Evolutionary conservation across 75 land plant species (phyloP).

Genomic region (Sequoiadendron giganteum): DNA sequence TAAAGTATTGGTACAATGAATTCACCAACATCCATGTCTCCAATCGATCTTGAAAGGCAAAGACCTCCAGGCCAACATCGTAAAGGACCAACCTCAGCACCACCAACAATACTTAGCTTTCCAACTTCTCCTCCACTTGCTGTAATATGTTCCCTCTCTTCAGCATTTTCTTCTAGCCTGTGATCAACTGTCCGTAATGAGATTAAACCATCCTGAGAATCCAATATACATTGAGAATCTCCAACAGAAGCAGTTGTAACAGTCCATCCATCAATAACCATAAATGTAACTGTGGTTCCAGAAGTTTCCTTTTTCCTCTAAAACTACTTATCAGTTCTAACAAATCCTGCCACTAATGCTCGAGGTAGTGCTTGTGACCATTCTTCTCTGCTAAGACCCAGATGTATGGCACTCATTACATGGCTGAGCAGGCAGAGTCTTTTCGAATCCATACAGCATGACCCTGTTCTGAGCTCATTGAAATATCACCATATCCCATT

Average conservation of each 20-base stretch:
- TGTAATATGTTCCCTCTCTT: conserved; percentile 89
- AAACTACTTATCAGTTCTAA: conserved; percentile 89
- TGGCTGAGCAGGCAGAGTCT: conserved; percentile 74
- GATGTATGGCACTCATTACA: conserved; percentile 77
- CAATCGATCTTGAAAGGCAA: conserved; percentile 90
- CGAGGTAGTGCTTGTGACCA: conserved; percentile 87
- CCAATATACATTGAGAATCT: conserved; percentile 85
- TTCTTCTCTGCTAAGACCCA: conserved; percentile 67
- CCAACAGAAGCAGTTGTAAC: conserved; percentile 91
- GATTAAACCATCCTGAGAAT: conserved; percentile 63
- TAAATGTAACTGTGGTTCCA: conserved; percentile 90
- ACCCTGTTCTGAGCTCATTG: no score
- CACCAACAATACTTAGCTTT: conserved; percentile 68
- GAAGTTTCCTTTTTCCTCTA: conserved; percentile 78
- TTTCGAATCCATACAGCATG: no score
- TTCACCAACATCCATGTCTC: conserved; percentile 92
- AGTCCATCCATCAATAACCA: conserved; percentile 92
- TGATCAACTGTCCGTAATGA: conserved; percentile 82
- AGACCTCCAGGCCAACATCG: conserved; percentile 97
- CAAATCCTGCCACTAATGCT: conserved; percentile 91
- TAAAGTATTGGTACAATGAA: conserved; percentile 85
- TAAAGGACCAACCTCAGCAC: conserved; percentile 92
- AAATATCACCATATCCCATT: no score
- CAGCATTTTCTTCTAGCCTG: conserved; percentile 76
- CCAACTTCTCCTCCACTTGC: conserved; percentile 95